These are phyloP conservation scores for Ganoderma leucocontextum DNA, from an alignment of 1,284 basidiomycete genomes.

Conservation along the genomic window DNA sequence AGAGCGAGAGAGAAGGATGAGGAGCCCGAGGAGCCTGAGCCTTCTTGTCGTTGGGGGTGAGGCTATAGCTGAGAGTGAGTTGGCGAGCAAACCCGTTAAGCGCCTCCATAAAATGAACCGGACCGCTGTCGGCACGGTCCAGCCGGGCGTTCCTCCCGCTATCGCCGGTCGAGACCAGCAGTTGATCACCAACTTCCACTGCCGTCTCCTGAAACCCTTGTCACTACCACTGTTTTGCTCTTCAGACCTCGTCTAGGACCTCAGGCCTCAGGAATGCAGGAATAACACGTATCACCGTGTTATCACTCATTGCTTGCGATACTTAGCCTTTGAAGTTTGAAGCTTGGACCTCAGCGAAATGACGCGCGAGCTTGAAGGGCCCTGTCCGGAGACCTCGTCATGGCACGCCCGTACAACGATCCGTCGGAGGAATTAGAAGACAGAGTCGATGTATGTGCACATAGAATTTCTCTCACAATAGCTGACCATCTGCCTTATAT, in stretches of 20 bases:
- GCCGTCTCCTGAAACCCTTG: not conserved
- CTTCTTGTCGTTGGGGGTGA: too few species aligned
- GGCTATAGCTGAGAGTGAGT: not conserved
- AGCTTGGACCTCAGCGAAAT: not conserved
- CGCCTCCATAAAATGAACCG: not conserved
- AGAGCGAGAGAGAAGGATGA: too few species aligned
- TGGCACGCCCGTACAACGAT: not conserved
- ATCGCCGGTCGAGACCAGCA: not conserved
- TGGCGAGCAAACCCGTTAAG: not conserved
- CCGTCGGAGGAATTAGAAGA: slow-evolving; percentile 1
- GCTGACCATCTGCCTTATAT: not conserved
- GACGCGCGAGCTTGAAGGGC: not conserved
- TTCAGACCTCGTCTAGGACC: not conserved
- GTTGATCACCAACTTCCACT: not conserved
- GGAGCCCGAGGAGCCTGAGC: too few species aligned
- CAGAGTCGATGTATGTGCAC: not conserved
- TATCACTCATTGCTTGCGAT: too few species aligned
- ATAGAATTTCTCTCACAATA: not conserved
- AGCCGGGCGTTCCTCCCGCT: not conserved
- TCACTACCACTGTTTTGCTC: not conserved
- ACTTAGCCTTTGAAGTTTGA: too few species aligned
- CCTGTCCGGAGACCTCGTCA: not conserved
- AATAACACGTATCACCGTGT: not conserved
- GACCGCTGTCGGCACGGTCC: slow-evolving; percentile 2
- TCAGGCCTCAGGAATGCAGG: too few species aligned